These are phyloP conservation scores for Diaporthe eres DNA, from an alignment of 2,329 filamentous ascomycete genomes.

Conservation along the genomic window DNA sequence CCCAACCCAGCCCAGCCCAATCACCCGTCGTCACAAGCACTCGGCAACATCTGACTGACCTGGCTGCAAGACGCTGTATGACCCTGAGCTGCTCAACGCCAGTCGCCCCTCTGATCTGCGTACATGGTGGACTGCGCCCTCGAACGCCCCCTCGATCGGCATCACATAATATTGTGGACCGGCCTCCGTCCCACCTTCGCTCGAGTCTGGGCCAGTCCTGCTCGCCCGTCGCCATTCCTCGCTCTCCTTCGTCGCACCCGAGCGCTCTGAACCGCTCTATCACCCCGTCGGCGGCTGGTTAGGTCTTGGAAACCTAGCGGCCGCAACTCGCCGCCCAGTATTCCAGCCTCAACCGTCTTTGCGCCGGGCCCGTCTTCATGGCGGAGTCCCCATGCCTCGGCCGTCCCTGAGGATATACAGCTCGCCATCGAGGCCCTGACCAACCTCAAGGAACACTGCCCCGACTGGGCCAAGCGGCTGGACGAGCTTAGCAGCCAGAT, in stretches of 20 bases:
- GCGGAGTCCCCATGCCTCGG: constrained; percentile 19
- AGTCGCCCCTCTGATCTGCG: background rate
- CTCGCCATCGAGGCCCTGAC: constrained; percentile 69
- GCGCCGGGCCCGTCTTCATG: constrained; percentile 34
- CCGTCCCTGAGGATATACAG: constrained; percentile 46
- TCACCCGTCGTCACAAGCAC: background rate
- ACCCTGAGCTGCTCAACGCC: constrained; percentile 3
- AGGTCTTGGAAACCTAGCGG: constrained; percentile 42
- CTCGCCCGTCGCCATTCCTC: background rate
- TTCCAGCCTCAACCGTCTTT: constrained; percentile 38
- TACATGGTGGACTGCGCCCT: background rate
- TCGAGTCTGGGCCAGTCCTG: constrained; percentile 11
- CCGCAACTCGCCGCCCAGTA: constrained; percentile 40
- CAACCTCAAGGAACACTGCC: constrained; percentile 68
- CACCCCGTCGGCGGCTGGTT: constrained; percentile 39
- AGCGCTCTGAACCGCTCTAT: constrained; percentile 2
- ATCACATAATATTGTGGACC: constrained; percentile 7
- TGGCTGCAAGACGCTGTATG: background rate
- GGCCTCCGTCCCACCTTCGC: constrained; percentile 6
- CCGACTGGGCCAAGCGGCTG: constrained; percentile 71
- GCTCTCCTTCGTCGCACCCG: constrained; percentile 5
- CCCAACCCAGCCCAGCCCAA: background rate
- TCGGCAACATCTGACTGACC: background rate
- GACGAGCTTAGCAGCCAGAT: constrained; percentile 74
- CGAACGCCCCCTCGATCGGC: background rate